phyloP scores from a whole-genome alignment of 2,329 filamentous ascomycete species.

The Passalora sequoiae region DNA sequence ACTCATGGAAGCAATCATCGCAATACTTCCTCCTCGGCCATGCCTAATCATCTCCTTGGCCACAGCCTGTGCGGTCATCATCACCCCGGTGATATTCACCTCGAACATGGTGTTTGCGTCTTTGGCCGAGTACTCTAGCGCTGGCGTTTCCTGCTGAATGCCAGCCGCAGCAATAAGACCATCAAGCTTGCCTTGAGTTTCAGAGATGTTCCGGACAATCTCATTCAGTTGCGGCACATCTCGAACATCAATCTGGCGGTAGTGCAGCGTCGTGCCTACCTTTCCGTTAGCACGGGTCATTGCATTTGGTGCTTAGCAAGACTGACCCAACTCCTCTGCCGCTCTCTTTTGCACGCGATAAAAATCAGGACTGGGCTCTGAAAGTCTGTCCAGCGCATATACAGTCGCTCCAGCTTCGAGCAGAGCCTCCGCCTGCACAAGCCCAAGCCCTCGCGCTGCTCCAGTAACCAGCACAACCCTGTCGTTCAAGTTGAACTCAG shows the following conservation, averaged over 20 bases:
- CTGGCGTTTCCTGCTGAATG: conserved; percentile 77
- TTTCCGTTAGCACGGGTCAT: neutral
- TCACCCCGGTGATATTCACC: conserved; percentile 52
- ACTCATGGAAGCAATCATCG: conserved; percentile 60
- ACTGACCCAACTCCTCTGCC: conserved; percentile 53
- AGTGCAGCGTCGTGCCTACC: conserved; percentile 56
- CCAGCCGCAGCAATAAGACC: conserved; percentile 71
- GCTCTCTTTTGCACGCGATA: conserved; percentile 60
- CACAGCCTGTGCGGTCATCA: conserved; percentile 60
- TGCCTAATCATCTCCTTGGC: conserved; percentile 60
- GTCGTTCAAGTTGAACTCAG: conserved; percentile 70
- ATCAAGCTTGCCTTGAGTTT: conserved; percentile 66
- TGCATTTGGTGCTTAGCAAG: neutral
- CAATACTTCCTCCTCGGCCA: conserved; percentile 56
- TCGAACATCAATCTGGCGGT: conserved; percentile 75
- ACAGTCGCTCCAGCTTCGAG: conserved; percentile 70
- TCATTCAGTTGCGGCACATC: conserved; percentile 63
- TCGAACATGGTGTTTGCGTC: conserved; percentile 60
- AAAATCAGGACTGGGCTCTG: conserved; percentile 58
- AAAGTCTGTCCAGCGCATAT: conserved; percentile 61
- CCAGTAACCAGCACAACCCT: conserved; percentile 66
- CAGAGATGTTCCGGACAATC: conserved; percentile 63
- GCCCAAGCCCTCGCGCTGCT: conserved; percentile 65
- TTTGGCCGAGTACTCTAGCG: conserved; percentile 67
- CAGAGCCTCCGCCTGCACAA: conserved; percentile 67